phyloP scores from a whole-genome alignment of 768 basidiomycete species.

The Leccinellum albellum region DNA sequence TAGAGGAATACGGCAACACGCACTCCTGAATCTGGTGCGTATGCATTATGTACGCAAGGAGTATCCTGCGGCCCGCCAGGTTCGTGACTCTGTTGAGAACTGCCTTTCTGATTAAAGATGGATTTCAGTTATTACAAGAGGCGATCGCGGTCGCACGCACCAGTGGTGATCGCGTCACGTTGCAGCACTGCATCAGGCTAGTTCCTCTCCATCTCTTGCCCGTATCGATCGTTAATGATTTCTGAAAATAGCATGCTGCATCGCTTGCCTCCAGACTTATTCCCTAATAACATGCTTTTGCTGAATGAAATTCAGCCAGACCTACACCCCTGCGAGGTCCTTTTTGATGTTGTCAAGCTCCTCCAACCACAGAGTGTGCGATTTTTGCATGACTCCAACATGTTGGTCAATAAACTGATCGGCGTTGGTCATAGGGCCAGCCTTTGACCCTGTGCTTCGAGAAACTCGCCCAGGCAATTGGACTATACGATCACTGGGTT shows the following conservation, averaged over 20 bases:
- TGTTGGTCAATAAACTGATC: slow-evolving; percentile 7
- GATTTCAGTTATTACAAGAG: slow-evolving; percentile 61
- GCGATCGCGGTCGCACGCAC: slow-evolving; percentile 76
- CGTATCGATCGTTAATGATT: slow-evolving; percentile 11
- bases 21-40: slow-evolving; percentile 70
- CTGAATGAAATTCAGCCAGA: slow-evolving; percentile 75
- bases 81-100: slow-evolving; percentile 22
- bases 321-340: slow-evolving; percentile 70
- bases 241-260: slow-evolving; percentile 54
- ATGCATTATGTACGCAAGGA: slow-evolving; percentile 75
- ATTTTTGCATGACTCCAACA: neutral
- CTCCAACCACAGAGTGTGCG: slow-evolving; percentile 60
- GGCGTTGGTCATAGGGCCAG: slow-evolving; percentile 50
- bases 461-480: slow-evolving; percentile 62
- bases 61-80: slow-evolving; percentile 64
- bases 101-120: neutral
- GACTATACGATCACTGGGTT: slow-evolving; percentile 68
- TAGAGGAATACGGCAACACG: slow-evolving; percentile 78
- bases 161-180: slow-evolving; percentile 62
- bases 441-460: slow-evolving; percentile 66
- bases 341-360: slow-evolving; percentile 77
- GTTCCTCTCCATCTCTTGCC: slow-evolving; percentile 24
- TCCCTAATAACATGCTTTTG: slow-evolving; percentile 40
- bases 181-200: slow-evolving; percentile 77
- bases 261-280: slow-evolving; percentile 53